Evolutionary conservation across 371 early-diverging fungal species (phyloP), one percentile per base, ranked within the genome.

Genomic region (Furculomyces boomerangus): DNA sequence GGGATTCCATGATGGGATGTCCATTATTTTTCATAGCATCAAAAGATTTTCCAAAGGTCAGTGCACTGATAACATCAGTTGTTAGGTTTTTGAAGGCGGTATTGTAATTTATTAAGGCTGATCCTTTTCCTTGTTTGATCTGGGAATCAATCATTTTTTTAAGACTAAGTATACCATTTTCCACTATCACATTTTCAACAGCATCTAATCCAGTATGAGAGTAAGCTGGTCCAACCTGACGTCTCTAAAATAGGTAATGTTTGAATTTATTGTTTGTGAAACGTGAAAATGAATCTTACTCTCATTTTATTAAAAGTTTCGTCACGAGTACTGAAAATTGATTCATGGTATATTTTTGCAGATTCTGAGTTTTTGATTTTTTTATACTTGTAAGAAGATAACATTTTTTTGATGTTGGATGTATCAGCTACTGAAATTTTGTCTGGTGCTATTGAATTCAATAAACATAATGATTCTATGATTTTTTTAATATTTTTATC

Each of bases 11-110:
- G 2, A 51, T 8, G 3, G 25, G 20, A 35, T 30, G n/a, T 30
- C 30, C 30, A 30, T 22, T 32, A 3, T 8, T 8, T 25, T 29
- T 10, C 5, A 51, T 1, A 5, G 58, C 44, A 1, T 44, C 50
- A 28, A 70, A 65, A 22, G 44, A 45, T 10, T 37, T n/a, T 18
- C 70, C 70, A 51, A 60, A 68, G 7, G 57, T 58, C 18, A 70
- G 56, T 14, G 20, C 28, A 16, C 70, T 60, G 20, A 68, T 63
- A 27, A 65, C 43, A 28, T 70, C 65, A 14, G 62, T 45, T 0
- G 62, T 57, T 5, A 63, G 31, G 2, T 29, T 45, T 25, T 61
- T 58, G 45, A 61, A 67, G 1, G 30, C 51, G 3, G 53, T 45
- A 48, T 56, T 55, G 40, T 63, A 67, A 52, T 68, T 67, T n/a